Percentiles rank a stretch among this genome's conserved stretches.
These are phyloP conservation scores for Ophiostoma sp. DNA, from an alignment of 2,329 filamentous ascomycete genomes.

Conservation along the genomic window DNA sequence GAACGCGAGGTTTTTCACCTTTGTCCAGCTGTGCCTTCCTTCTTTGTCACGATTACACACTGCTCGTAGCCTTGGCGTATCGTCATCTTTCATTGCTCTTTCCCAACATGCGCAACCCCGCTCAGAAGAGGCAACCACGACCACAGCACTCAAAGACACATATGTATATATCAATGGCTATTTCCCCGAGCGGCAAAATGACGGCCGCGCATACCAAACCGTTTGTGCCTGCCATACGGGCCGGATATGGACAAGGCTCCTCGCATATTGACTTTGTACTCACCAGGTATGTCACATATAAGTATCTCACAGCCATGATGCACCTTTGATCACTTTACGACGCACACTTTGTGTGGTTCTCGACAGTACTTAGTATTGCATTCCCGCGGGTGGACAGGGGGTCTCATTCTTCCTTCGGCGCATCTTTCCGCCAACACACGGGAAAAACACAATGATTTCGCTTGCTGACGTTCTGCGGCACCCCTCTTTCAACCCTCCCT, in stretches of 20 bases:
- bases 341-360: not conserved
- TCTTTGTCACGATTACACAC: not conserved
- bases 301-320: not conserved
- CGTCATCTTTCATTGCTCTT: slow-evolving; percentile 1
- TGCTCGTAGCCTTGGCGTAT: not conserved
- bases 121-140: not conserved
- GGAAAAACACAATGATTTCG: not conserved
- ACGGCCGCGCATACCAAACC: not conserved
- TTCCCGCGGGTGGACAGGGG: not conserved
- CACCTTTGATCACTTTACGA: not conserved
- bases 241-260: not conserved
- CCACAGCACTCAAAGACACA: not conserved
- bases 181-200: not conserved
- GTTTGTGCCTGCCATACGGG: not conserved
- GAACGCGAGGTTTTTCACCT: not conserved
- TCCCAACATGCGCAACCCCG: not conserved
- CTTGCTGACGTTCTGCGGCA: slow-evolving; percentile 17
- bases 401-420: slow-evolving; percentile 22
- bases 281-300: not conserved
- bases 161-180: not conserved
- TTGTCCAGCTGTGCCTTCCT: not conserved
- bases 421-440: slow-evolving; percentile 22
- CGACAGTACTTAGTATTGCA: not conserved
- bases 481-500: not conserved
- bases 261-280: not conserved